Base-by-base conservation (phyloP, 2,329 filamentous ascomycete genomes). In the Arthrinium phaeospermum region DNA sequence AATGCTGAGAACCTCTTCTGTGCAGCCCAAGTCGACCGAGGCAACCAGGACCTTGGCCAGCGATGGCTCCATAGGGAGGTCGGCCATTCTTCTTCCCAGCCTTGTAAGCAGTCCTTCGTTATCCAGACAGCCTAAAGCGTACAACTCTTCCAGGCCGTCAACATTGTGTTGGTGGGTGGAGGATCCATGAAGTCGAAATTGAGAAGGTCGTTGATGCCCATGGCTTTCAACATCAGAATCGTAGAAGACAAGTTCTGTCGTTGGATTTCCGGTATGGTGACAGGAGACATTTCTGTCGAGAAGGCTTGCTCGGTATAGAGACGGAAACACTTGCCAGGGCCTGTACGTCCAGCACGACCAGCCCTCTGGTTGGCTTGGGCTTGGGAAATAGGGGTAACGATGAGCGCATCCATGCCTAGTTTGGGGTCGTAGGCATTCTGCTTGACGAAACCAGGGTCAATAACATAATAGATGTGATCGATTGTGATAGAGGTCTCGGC, bases 131-230 rank as follows among this genome's bases (percentile, higher is more conserved):
- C 93, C 94, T 14, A 99, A 86, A 0, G 95, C 94, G 79, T 99
- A 99, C 0, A 99, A 87, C 80, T 98, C 96, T 83, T 99, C 97
- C 4, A 99, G 0, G 96, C 96, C 69, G 95, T 97, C 75, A 99
- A 89, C 94, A 98, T 98, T 16, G 96, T 98, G 79, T 98, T 98
- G 44, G 96, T 96, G 0, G 96, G 96, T 0, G 96, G 96, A 0
- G 96, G 95, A 78, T 99, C 96, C 96, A 99, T 98, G 78, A 99
- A 99, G 83, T 98, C 96, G 79, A 99, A 99, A 80, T 97, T 95
- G 16, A 99, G 88, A 1, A 99, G 86, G 80, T 99, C 96, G 79
- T 99, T 98, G 82, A 99, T 98, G 3, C 97, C 96, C 95, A 99
- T 98, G 0, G 96, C 96, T 81, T 99, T 99, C 69, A 99, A 89